These are phyloP conservation scores for Solioccasus polychromus DNA, from an alignment of 768 basidiomycete species.

Conservation along the genomic window DNA sequence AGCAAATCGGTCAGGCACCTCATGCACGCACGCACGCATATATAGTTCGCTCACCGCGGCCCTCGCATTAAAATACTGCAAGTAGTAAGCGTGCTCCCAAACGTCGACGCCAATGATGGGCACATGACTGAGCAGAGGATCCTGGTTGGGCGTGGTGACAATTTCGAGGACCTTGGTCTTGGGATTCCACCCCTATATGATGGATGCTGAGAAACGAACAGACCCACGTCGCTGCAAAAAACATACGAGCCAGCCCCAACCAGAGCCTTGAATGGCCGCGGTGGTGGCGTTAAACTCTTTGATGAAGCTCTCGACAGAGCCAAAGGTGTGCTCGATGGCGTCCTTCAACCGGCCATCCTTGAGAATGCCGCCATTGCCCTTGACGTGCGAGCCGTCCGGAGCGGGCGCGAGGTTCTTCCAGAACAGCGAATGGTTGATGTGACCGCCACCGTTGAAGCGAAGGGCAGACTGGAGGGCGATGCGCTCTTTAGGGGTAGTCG, in stretches of 20 bases:
- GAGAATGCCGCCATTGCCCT: slow-evolving; percentile 62
- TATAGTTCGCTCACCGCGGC: slow-evolving; percentile 60
- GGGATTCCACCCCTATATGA: slow-evolving; percentile 71
- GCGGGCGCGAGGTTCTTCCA: slow-evolving; percentile 91
- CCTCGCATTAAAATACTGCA: slow-evolving; percentile 97
- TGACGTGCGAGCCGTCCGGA: slow-evolving; percentile 40
- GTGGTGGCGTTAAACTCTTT: slow-evolving; percentile 85
- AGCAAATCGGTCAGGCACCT: neutral
- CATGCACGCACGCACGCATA: neutral
- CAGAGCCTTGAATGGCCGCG: slow-evolving; percentile 85
- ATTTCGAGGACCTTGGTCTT: slow-evolving; percentile 75
- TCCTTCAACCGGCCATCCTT: slow-evolving; percentile 66
- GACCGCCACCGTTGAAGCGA: slow-evolving; percentile 36
- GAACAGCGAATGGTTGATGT: slow-evolving; percentile 95
- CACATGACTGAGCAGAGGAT: slow-evolving; percentile 73
- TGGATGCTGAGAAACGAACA: neutral
- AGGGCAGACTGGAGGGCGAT: slow-evolving; percentile 27
- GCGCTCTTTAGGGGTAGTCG: slow-evolving; percentile 57
- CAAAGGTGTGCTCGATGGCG: slow-evolving; percentile 65
- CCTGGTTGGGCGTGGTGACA: slow-evolving; percentile 92
- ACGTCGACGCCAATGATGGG: slow-evolving; percentile 92
- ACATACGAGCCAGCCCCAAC: slow-evolving; percentile 96
- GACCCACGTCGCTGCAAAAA: neutral
- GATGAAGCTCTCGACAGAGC: slow-evolving; percentile 67
- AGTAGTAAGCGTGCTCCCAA: slow-evolving; percentile 97